Base-by-base conservation (phyloP, 1,284 basidiomycete species). In the Leccinum pachyderme region DNA sequence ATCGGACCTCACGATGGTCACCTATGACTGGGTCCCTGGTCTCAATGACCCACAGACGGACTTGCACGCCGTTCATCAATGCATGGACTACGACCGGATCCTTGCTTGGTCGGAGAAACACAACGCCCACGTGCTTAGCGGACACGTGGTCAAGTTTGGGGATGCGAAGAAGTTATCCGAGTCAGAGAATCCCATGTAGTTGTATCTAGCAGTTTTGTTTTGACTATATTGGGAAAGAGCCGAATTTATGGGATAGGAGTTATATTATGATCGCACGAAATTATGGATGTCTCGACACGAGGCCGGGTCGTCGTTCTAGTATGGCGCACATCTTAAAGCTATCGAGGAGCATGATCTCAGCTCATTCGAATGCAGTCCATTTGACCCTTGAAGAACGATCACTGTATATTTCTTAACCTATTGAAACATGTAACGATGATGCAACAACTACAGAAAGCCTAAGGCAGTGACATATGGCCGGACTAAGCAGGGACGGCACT, bases 11-110 rank as follows among this genome's bases (percentile, higher is more conserved):
- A 53, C 47, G 15, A 43, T 49, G 37, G 7, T 33, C n/a, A 53
- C 8, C 27, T 53, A 49, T 3, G 47, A 49, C 25, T 53, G 37
- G 47, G 39, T 32, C 5, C 46, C 46, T 9, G 39, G 45, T 32
- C 15, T 43, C 24, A 31, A 25, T 2, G 5, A 29, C n/a, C 47
- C 47, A 5, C 46, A 31, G 11, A 6, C 52, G 13, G 49, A 49
- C 11, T 18, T 49, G 12, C 48, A 18, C 13, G 9, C 29, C 5
- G 43, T 18, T 3, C 47, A 49, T 33, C 47, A 53, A 28, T 53
- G 52, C 11, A n/a, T 53, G 24, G 47, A 53, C 46, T 53, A 32
- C 28, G 46, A 53, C 12, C 24, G 22, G 5, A 43, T 53, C 35
- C 47, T 48, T 7, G 29, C 43, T 3, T 53, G 52, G 52, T 48